A percentile compares a stretch with the other conserved stretches of the same genome.
phyloP scores from a whole-genome alignment of 352 stramenopile genomes.

The Globisporangium spiculum region DNA sequence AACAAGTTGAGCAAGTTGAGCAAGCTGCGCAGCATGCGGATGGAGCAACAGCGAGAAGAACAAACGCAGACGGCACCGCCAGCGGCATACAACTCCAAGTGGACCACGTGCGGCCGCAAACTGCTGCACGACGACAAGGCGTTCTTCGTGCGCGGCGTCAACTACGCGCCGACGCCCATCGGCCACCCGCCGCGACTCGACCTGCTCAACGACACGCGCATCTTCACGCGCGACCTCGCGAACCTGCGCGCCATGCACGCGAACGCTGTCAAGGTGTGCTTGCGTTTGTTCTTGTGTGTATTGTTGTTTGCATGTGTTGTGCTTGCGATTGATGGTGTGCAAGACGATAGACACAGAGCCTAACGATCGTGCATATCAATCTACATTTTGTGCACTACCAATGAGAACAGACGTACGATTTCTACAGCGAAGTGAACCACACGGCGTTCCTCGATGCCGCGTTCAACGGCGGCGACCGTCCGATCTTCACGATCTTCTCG shows the following conservation, averaged over 20 bases:
- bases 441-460: conserved; percentile 52
- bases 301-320: background rate
- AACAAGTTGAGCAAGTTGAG: background rate
- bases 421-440: conserved; percentile 50
- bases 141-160: conserved; percentile 75
- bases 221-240: conserved; percentile 60
- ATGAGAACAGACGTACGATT: conserved; percentile 48
- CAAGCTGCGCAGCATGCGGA: conserved; percentile 6
- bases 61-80: background rate
- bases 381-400: background rate
- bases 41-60: background rate
- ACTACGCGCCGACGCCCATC: conserved; percentile 70
- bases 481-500: conserved; percentile 69
- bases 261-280: conserved; percentile 51
- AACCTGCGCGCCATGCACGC: conserved; percentile 73
- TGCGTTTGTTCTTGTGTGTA: background rate
- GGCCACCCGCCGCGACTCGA: conserved; percentile 47
- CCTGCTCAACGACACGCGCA: conserved; percentile 46
- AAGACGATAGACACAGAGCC: background rate
- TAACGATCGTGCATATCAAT: background rate
- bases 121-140: conserved; percentile 50
- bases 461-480: conserved; percentile 50
- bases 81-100: conserved; percentile 41
- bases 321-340: background rate
- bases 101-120: conserved; percentile 58